phyloP scores from a whole-genome alignment of 306 rosid species.

The Mimosa pudica region DNA sequence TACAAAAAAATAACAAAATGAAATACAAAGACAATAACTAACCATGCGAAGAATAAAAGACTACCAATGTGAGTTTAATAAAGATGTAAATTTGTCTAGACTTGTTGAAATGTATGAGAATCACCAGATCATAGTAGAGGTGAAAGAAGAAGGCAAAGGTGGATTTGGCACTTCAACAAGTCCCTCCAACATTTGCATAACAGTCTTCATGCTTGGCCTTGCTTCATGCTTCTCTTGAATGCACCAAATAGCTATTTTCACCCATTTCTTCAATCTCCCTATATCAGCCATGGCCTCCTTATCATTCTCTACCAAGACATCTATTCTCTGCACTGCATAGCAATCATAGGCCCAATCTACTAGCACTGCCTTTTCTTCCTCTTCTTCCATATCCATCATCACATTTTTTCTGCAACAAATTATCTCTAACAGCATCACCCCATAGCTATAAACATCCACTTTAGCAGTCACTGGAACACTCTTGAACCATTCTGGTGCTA shows the following conservation, averaged over 20 bases:
- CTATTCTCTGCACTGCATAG: neutral
- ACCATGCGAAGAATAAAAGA: neutral
- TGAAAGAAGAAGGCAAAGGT: conserved; percentile 36
- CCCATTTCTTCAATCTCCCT: conserved; percentile 36
- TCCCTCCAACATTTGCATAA: conserved; percentile 47
- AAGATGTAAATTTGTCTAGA: neutral
- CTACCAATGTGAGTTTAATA: neutral
- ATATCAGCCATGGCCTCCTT: conserved; percentile 21
- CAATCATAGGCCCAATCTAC: conserved; percentile 54
- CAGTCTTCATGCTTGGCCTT: conserved; percentile 48
- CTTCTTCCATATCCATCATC: conserved; percentile 32
- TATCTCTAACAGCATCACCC: conserved; percentile 46
- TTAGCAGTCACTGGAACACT: conserved; percentile 45
- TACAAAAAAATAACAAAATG: no score
- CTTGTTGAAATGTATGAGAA: neutral
- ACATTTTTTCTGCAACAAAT: conserved; percentile 48
- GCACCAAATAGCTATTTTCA: conserved; percentile 49
- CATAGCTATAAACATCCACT: conserved; percentile 55
- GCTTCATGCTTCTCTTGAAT: conserved; percentile 40
- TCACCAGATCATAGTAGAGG: neutral
- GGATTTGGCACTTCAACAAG: conserved; percentile 40
- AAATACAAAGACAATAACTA: neutral
- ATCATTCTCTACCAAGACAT: neutral
- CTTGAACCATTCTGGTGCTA: conserved; percentile 59
- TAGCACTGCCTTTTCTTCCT: conserved; percentile 42